Evolutionary conservation across 2,329 filamentous ascomycete genomes (phyloP), one percentile per base, ranked within the genome.

Genomic region (Sclerotinia minor): DNA sequence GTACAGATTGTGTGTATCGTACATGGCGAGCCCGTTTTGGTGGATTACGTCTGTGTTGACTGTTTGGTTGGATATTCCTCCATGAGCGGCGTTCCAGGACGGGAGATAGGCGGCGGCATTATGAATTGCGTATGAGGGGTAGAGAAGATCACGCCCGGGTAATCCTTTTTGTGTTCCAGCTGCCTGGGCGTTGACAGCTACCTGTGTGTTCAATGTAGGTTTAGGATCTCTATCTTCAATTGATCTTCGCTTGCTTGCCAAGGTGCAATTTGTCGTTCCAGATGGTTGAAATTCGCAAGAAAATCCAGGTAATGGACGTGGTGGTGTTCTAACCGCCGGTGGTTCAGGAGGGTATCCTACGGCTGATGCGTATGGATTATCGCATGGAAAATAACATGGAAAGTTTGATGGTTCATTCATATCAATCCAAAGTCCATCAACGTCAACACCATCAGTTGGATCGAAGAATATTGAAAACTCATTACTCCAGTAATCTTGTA

Each of bases 361-460:
- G 3, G 77, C 74, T 78, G 80, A 69, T 79, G 69, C 73, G 26
- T 71, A 75, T 75, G 71, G 73, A 71, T 87, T 76, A 29, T 80
- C 77, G 74, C 85, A 88, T n/a, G 85, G 84, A 70, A 83, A 86
- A 54, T 80, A 78, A 75, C 85, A 87, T 71, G 77, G 72, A 71
- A 84, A 81, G 71, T 82, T 83, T 6, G 81, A 78, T 3, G 80
- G 82, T 73, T 87, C 85, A 69, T 87, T 87, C 84, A 90, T 86
- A 72, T 92, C 90, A 71, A 92, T 91, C 89, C 90, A 94, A 1
- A 94, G 80, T 1, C 85, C 91, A 70, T 94, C 91, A 60, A 94
- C 89, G 71, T 94, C 86, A 21, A 94, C 82, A 41, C 91, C 91
- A 2, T 79, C 82, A 0, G 87, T 80, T 0, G 84, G 78, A 69